phyloP scores from a whole-genome alignment of 768 basidiomycete species.

The Tylopilus subfusipes region DNA sequence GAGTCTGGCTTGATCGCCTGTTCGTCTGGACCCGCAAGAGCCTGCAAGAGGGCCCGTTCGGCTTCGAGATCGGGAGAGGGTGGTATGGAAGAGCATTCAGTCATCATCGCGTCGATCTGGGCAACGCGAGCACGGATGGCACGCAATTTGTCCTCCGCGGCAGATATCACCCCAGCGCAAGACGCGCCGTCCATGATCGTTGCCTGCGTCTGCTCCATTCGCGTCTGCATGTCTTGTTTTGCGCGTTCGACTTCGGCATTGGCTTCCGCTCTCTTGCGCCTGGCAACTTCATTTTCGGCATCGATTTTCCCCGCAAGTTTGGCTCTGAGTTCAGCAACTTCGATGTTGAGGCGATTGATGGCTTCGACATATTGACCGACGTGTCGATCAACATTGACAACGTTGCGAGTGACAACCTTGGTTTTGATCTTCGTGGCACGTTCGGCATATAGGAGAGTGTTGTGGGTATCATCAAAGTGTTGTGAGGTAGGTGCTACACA shows the following conservation, averaged over 20 bases:
- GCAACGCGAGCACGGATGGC: conserved; percentile 60
- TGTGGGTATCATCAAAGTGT: conserved; percentile 98
- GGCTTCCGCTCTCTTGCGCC: conserved; percentile 69
- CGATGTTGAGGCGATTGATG: conserved; percentile 81
- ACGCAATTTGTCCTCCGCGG: conserved; percentile 65
- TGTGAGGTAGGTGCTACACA: conserved; percentile 93
- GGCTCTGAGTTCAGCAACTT: conserved; percentile 83
- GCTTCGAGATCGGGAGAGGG: conserved; percentile 62
- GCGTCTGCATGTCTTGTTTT: conserved; percentile 65
- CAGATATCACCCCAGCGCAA: conserved; percentile 66
- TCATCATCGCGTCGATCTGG: conserved; percentile 46
- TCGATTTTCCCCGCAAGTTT: conserved; percentile 72
- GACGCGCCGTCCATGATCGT: conserved; percentile 74
- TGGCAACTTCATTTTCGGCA: conserved; percentile 58
- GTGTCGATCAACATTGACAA: conserved; percentile 91
- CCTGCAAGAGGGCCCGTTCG: conserved; percentile 64
- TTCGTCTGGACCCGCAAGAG: conserved; percentile 70
- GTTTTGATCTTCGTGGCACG: conserved; percentile 98
- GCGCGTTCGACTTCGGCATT: conserved; percentile 70
- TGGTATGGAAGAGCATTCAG: conserved; percentile 31
- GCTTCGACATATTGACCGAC: conserved; percentile 95
- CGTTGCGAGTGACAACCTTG: conserved; percentile 92
- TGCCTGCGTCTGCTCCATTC: conserved; percentile 65
- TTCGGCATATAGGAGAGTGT: conserved; percentile 96
- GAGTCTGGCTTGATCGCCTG: conserved; percentile 58